These are phyloP conservation scores for Geotrichum citri-aurantii DNA, from an alignment of 1,139 yeast genomes.

Conservation along the genomic window DNA sequence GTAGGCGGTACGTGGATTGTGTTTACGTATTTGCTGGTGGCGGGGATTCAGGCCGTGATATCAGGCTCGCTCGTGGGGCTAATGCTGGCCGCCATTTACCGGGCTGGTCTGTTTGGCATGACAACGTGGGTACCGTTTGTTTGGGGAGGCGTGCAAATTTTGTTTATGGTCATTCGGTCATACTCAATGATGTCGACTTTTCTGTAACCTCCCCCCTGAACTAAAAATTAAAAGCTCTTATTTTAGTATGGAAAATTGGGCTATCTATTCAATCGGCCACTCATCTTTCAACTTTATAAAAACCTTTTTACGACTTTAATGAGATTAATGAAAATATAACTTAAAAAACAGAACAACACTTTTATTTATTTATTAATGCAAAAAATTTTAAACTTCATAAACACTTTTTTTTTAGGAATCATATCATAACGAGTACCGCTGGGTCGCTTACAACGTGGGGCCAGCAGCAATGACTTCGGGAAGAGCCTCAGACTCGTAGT, in stretches of 20 bases:
- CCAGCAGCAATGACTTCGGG: slow-evolving; percentile 90
- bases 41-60: slow-evolving; percentile 58
- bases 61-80: slow-evolving; percentile 75
- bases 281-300: not conserved
- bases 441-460: slow-evolving; percentile 42
- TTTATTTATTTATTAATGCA: not conserved
- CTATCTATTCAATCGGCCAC: too few relatives aligned
- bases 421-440: not conserved
- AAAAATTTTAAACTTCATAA: not conserved
- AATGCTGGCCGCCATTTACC: slow-evolving; percentile 59
- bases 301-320: not conserved
- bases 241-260: too few relatives aligned
- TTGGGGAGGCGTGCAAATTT: slow-evolving; percentile 63
- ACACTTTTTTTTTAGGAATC: not conserved
- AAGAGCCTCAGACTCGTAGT: slow-evolving; percentile 78
- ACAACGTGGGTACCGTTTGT: slow-evolving; percentile 91
- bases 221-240: not conserved
- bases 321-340: not conserved
- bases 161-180: slow-evolving; percentile 61
- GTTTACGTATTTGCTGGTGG: slow-evolving; percentile 38
- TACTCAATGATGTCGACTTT: slow-evolving; percentile 50
- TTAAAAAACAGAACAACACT: not conserved
- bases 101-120: slow-evolving; percentile 66
- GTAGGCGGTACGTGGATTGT: slow-evolving; percentile 43
- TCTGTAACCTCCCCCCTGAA: slow-evolving; percentile 28